Percentiles rank a stretch among this genome's conserved stretches.
Evolutionary conservation across 2,329 filamentous ascomycete species (phyloP).

Genomic region (Fusarium globosum): DNA sequence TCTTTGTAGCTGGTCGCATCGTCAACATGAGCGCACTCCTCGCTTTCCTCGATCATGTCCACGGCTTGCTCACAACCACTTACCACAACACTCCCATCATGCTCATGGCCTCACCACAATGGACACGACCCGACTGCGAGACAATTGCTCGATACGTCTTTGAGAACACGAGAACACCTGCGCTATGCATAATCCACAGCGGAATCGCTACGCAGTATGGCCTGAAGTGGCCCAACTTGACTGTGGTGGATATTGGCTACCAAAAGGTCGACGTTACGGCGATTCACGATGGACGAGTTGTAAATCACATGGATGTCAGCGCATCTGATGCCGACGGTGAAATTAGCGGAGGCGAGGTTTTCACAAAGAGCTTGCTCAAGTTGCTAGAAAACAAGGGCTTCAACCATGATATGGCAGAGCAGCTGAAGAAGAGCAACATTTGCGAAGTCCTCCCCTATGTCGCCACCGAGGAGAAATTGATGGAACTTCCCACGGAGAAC

Average conservation of each 20-base stretch:
- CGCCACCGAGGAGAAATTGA: conserved; percentile 56
- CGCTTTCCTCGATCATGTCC: conserved; percentile 90
- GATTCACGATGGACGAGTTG: conserved; percentile 82
- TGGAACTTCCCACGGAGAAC: conserved; percentile 61
- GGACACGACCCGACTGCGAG: conserved; percentile 90
- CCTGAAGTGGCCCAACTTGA: conserved; percentile 78
- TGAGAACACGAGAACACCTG: conserved; percentile 95
- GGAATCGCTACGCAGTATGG: conserved; percentile 90
- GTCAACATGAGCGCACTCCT: conserved; percentile 93
- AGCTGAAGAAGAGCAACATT: conserved; percentile 73
- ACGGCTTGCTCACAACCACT: conserved; percentile 87
- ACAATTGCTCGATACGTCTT: conserved; percentile 93
- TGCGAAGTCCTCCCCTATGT: conserved; percentile 74
- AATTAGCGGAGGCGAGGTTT: conserved; percentile 85
- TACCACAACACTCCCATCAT: conserved; percentile 97
- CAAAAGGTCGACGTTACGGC: conserved; percentile 94
- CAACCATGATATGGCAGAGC: conserved; percentile 74
- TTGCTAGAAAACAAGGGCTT: conserved; percentile 72
- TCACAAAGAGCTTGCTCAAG: conserved; percentile 79
- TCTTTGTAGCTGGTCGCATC: conserved; percentile 76
- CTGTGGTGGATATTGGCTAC: conserved; percentile 90
- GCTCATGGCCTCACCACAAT: conserved; percentile 88
- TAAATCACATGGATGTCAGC: conserved; percentile 73
- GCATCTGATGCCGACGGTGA: conserved; percentile 61
- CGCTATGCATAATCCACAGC: conserved; percentile 89